phyloP scores from a whole-genome alignment of 371 early-diverging fungal genomes.

The Syncephalastrum sp. region DNA sequence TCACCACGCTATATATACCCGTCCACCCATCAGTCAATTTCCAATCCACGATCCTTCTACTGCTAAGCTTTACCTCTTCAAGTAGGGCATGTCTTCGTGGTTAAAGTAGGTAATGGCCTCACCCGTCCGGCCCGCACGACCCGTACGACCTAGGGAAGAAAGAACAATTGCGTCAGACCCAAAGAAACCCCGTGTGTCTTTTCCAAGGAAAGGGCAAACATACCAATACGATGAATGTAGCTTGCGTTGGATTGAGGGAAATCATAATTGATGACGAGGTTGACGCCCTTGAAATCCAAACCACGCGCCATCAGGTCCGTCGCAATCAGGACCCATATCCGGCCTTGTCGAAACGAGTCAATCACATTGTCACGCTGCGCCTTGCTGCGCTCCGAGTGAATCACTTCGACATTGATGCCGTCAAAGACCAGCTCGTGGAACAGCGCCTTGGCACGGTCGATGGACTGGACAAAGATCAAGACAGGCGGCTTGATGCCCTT shows the following conservation, averaged over 20 bases:
- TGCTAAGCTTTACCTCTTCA: conserved; percentile 59
- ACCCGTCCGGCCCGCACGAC: conserved; percentile 84
- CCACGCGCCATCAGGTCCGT: conserved; percentile 98
- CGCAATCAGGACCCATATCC: conserved; percentile 93
- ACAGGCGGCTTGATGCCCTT: conserved; percentile 88
- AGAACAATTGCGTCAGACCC: background rate
- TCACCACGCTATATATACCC: conserved; percentile 66
- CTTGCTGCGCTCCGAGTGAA: conserved; percentile 91
- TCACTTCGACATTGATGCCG: conserved; percentile 95
- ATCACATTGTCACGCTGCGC: conserved; percentile 91
- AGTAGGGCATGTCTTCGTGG: conserved; percentile 86
- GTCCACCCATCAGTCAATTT: too few species aligned
- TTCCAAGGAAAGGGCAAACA: background rate
- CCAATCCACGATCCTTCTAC: conserved; percentile 6
- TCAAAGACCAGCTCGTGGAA: conserved; percentile 95
- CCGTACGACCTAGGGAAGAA: conserved; percentile 69
- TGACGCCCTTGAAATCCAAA: conserved; percentile 92
- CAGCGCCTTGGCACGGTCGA: conserved; percentile 93
- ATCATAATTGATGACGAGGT: conserved; percentile 94
- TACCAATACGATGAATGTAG: conserved; percentile 93
- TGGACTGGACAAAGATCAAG: conserved; percentile 93
- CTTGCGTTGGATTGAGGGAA: conserved; percentile 91
- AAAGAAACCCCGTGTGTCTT: background rate
- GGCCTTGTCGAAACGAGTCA: conserved; percentile 85
- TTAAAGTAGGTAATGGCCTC: conserved; percentile 90